Evolutionary conservation across 2,329 filamentous ascomycete genomes (phyloP), one percentile per base, ranked within the genome.

Genomic region (Cercospora nicotianae): DNA sequence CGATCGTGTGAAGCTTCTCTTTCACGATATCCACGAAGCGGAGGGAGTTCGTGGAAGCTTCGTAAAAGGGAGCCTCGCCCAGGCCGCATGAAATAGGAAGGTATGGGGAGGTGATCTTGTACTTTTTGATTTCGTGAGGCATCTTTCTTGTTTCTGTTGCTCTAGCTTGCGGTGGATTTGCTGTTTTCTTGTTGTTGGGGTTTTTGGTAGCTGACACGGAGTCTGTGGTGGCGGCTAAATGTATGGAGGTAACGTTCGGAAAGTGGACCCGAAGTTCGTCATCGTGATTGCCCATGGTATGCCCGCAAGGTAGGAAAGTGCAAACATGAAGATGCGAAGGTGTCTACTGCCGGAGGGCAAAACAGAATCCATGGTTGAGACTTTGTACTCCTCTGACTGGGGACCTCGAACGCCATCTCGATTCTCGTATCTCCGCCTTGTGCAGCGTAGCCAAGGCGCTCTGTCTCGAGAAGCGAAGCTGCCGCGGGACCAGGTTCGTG

Each of bases 21-120:
- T 90, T 88, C 79, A 90, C 90, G 80, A 97, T 94, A 80, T 97
- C 94, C 69, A 94, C 87, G 78, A 93, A 93, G 71, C 91, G 90
- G 67, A 94, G 81, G 58, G 83, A 85, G 78, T 91, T 13, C 53
- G 53, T 57, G 5, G 53, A 57, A 85, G 61, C 85, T 78, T 93
- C 90, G 81, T 89, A 92, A 81, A 88, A 92, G 1, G 91, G 91
- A 0, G 87, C 91, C 79, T 94, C 91, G 71, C 89, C 90, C 31
- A 94, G 85, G 13, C 81, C 83, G 80, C 90, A 92, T 72, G 87
- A 84, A 65, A 87, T 80, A 72, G 89, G 82, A 13, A 94, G 83
- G 75, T 82, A 86, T 57, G 83, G 83, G 78, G 83, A 74, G 5
- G 72, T 75, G 70, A 79, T 73, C 55, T 71, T 76, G 73, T 77